phyloP scores from a whole-genome alignment of 352 stramenopile genomes.

The Phytophthora ohioensis region DNA sequence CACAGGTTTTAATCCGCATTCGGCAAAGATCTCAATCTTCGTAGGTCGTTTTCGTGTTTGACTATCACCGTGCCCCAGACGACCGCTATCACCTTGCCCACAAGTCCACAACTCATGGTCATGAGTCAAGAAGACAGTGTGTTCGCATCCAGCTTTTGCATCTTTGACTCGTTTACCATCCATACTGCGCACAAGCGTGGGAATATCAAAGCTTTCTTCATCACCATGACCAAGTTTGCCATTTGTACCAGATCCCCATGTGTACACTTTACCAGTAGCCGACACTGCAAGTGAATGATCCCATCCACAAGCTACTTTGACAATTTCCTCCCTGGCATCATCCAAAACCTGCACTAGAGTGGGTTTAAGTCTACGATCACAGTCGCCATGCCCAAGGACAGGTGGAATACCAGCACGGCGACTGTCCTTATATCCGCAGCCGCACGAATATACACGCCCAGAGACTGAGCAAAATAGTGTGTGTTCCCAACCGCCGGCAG shows the following conservation, averaged over 20 bases:
- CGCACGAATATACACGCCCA: conserved; percentile 77
- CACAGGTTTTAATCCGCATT: conserved; percentile 61
- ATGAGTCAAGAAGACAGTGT: conserved; percentile 71
- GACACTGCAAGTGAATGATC: conserved; percentile 86
- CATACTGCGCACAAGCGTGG: conserved; percentile 60
- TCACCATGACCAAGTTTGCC: conserved; percentile 86
- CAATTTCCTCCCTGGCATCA: conserved; percentile 66
- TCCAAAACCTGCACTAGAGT: conserved; percentile 60
- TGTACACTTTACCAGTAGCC: conserved; percentile 63
- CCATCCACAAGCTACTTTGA: conserved; percentile 78
- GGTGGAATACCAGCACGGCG: conserved; percentile 78
- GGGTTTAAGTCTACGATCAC: conserved; percentile 68
- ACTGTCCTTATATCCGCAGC: conserved; percentile 89
- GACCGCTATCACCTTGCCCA: conserved; percentile 82
- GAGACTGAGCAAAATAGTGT: conserved; percentile 75
- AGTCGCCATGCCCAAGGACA: conserved; percentile 82
- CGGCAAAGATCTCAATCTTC: conserved; percentile 61
- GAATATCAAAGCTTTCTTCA: conserved; percentile 79
- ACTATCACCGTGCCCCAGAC: conserved; percentile 78
- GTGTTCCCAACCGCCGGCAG: conserved; percentile 84
- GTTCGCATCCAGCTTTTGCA: conserved; percentile 84
- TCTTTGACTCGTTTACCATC: conserved; percentile 63
- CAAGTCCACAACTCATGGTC: conserved; percentile 81
- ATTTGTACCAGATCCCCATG: conserved; percentile 84
- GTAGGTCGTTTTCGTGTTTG: conserved; percentile 69